These are phyloP conservation scores for Tympanopsis confertula DNA, from an alignment of 2,329 filamentous ascomycete genomes.

Conservation along the genomic window DNA sequence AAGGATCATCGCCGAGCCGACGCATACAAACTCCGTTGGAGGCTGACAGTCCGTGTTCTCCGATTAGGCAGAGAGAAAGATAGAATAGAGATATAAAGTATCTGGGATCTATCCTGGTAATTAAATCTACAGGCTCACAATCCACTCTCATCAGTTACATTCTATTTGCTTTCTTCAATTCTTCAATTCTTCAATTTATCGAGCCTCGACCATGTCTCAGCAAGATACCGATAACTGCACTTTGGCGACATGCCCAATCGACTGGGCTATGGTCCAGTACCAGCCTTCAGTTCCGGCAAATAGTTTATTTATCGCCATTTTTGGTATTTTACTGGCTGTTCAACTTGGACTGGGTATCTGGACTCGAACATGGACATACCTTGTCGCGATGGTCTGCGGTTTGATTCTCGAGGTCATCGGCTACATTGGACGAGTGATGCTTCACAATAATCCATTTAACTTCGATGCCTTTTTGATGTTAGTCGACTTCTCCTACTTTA, in stretches of 20 bases:
- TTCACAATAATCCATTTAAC: conserved; percentile 5
- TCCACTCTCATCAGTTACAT: no score
- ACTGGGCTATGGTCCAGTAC: neutral
- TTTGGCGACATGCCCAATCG: neutral
- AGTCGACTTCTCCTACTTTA: neutral
- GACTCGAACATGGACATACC: conserved; percentile 9
- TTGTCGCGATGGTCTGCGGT: conserved; percentile 8
- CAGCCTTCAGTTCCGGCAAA: neutral
- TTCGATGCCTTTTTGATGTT: conserved; percentile 2
- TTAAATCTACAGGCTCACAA: no score
- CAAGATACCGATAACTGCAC: no score
- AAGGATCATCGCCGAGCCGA: no score
- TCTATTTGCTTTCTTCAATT: no score
- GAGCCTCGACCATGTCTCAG: no score
- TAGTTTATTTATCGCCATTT: neutral
- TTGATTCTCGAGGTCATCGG: conserved; percentile 9
- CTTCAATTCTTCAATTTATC: no score
- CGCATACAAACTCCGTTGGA: no score
- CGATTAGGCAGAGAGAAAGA: no score
- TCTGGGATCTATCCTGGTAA: no score
- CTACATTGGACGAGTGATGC: conserved; percentile 8
- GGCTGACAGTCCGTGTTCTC: no score
- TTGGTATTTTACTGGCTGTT: conserved; percentile 14
- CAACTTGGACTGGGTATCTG: conserved; percentile 16
- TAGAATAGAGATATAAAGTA: no score